Evolutionary conservation across 495 filamentous ascomycete genomes (phyloP).

Genomic region (Penicilliopsis zonata): DNA sequence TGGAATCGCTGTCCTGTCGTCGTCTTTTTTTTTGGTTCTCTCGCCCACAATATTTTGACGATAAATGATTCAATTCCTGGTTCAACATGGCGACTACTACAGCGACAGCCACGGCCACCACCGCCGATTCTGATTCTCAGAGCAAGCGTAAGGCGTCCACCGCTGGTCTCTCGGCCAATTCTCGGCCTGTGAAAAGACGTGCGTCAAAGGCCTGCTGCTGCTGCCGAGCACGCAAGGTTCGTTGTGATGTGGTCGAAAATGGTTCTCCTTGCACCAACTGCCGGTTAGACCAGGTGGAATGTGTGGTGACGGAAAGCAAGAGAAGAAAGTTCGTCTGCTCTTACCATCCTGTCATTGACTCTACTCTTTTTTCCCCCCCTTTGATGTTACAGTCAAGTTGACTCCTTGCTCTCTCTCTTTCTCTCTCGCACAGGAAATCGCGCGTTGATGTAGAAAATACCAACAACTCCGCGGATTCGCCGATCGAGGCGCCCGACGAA

Average conservation of each 20-base stretch:
- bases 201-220: slow-evolving; percentile 81
- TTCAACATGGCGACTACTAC: slow-evolving; percentile 18
- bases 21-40: slow-evolving; percentile 3
- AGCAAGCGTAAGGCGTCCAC: slow-evolving; percentile 33
- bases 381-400: no score
- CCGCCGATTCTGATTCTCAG: slow-evolving; percentile 24
- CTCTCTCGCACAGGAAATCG: slow-evolving; percentile 26
- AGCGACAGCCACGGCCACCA: slow-evolving; percentile 14
- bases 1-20: background rate
- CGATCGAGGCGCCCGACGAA: slow-evolving; percentile 26
- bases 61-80: slow-evolving; percentile 6
- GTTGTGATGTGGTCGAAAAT: slow-evolving; percentile 85
- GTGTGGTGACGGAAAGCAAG: slow-evolving; percentile 82
- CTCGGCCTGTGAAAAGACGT: slow-evolving; percentile 58
- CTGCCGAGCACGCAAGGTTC: slow-evolving; percentile 80
- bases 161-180: slow-evolving; percentile 24
- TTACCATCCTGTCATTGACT: background rate
- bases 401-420: no score
- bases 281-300: slow-evolving; percentile 76
- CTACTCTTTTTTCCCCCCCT: slow-evolving; percentile 1
- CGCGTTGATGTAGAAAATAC: slow-evolving; percentile 24
- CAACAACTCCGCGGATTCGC: slow-evolving; percentile 21
- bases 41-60: slow-evolving; percentile 2
- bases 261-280: slow-evolving; percentile 85
- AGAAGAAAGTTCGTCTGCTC: slow-evolving; percentile 51